Evolutionary conservation across 148 eudicot species (phyloP), one percentile per base, ranked within the genome.

Genomic region (Cornus controversa): DNA sequence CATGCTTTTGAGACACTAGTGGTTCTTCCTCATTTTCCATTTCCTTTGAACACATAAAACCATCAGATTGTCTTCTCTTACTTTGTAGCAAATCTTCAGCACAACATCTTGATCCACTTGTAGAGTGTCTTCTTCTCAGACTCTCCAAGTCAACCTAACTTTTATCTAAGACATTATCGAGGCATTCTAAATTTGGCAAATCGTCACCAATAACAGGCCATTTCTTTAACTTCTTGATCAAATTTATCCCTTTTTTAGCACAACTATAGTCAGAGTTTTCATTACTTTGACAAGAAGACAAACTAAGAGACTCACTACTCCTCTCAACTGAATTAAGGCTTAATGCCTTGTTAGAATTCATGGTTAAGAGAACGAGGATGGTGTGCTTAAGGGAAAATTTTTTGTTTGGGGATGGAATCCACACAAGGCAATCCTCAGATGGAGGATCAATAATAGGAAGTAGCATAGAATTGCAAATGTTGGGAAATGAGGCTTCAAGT

Each of bases 11-110:
- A 66, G 82, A 75, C 70, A 72, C 79, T 31, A 74, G 68, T 40
- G 68, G 67, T 36, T 84, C 78, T 6, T 47, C 81, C 20, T 78
- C 84, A 45, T 80, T 90, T 23, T 84, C 89, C 7, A 76, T 82
- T 70, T 87, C 94, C 53, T 85, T 83, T 22, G 84, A 79, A 71
- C 88, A 86, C 72, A 87, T 85, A 77, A 92, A 89, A 42, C 90
- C 87, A 86, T 91, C 93, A 70, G 93, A 91, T 80, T 89, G 92
- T 73, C 93, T 84, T 81, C 91, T 86, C 60, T 81, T 84, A 75
- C 79, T 86, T 24, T 82, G 34, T 50, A 74, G 28, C 10, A 78
- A 7, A 45, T 91, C 95, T 37, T 87, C 92, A 29, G 82, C 82
- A 73, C 85, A 84, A 74, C 72, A 84, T 57, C 87, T 87, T 67